These are phyloP conservation scores for Tubosaeta sp. DNA, from an alignment of 768 basidiomycete genomes.

Conservation along the genomic window DNA sequence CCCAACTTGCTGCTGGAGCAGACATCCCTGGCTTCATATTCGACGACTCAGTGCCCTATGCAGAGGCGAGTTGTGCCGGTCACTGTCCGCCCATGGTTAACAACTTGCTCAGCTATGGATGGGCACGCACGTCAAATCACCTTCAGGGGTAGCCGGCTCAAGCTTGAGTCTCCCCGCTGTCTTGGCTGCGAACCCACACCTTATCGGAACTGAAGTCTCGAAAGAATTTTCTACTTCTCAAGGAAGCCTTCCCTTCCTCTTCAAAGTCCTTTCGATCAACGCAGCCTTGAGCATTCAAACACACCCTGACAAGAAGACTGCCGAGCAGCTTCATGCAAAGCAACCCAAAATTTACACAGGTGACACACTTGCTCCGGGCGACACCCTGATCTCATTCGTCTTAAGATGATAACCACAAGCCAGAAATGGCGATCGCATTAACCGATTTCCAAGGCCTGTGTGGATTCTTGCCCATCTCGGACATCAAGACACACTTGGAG, in stretches of 20 bases:
- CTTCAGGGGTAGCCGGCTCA: slow-evolving; percentile 51
- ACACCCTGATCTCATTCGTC: slow-evolving; percentile 7
- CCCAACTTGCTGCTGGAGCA: slow-evolving; percentile 68
- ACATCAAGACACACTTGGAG: slow-evolving; percentile 64
- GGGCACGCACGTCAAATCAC: slow-evolving; percentile 88
- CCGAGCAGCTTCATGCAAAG: slow-evolving; percentile 59
- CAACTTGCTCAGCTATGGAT: slow-evolving; percentile 79
- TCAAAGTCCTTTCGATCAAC: slow-evolving; percentile 87
- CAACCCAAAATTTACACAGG: slow-evolving; percentile 91
- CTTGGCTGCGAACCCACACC: slow-evolving; percentile 59
- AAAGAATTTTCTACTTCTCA: slow-evolving; percentile 49
- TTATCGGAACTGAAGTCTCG: slow-evolving; percentile 61
- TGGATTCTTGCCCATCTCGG: slow-evolving; percentile 80
- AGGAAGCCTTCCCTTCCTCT: slow-evolving; percentile 84
- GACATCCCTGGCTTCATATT: slow-evolving; percentile 61
- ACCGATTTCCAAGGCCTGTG: slow-evolving; percentile 89
- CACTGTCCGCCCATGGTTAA: not conserved
- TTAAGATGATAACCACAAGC: slow-evolving; percentile 93
- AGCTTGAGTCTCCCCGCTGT: slow-evolving; percentile 49
- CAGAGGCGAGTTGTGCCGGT: slow-evolving; percentile 62
- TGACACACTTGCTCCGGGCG: slow-evolving; percentile 27
- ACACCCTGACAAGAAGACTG: slow-evolving; percentile 85
- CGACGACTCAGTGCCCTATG: slow-evolving; percentile 76
- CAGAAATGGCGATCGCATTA: slow-evolving; percentile 97
- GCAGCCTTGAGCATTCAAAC: slow-evolving; percentile 91